Conservation (phyloP, 331 rosid species). For the Phaseolus coccineus region DNA sequence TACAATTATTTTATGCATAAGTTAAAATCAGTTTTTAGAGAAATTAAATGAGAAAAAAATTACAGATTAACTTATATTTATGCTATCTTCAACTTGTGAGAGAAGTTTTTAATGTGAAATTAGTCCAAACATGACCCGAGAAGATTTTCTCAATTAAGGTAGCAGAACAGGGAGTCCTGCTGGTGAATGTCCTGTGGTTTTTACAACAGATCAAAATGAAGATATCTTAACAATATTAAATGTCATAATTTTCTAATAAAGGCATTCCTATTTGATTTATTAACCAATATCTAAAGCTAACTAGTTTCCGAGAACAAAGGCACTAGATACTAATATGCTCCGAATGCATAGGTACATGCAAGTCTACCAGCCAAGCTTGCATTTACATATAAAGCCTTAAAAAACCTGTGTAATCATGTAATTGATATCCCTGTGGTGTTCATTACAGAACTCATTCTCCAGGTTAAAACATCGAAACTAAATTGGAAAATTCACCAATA, state of each 20-base stretch:
- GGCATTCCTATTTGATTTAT: neutral
- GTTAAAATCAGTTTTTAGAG: no score
- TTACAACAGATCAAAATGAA: no score
- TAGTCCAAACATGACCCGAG: no score
- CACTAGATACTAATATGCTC: neutral
- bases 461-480: neutral
- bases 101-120: no score
- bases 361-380: conserved; percentile 15
- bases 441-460: neutral
- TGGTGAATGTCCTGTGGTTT: no score
- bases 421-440: neutral
- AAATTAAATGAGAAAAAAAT: no score
- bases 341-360: conserved; percentile 1
- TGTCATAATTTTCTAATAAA: neutral
- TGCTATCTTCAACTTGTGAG: no score
- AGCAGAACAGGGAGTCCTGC: neutral
- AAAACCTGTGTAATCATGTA: neutral
- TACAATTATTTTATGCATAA: no score
- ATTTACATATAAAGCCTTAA: neutral
- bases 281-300: neutral
- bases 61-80: no score
- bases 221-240: neutral
- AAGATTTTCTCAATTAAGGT: neutral
- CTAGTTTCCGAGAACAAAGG: neutral
- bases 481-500: conserved; percentile 6